Evolutionary conservation across 768 basidiomycete genomes (phyloP).

Genomic region (Dentipellis fragilis): DNA sequence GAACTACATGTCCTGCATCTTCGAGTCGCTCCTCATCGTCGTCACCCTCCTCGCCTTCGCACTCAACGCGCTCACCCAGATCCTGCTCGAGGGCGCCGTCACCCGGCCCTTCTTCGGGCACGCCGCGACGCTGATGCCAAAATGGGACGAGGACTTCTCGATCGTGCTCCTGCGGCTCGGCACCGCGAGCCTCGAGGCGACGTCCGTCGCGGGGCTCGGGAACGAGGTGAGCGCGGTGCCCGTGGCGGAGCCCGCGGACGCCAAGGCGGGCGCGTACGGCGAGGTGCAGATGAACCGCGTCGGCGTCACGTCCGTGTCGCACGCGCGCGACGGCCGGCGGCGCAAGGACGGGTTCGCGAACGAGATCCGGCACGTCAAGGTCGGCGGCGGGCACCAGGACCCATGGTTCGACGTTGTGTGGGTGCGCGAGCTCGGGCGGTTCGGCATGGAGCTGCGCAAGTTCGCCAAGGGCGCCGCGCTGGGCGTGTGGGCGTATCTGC

Average conservation of each 20-base stretch:
- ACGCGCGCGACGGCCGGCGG: slow-evolving; percentile 17
- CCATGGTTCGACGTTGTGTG: slow-evolving; percentile 31
- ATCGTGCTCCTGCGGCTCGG: slow-evolving; percentile 63
- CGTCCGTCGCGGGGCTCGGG: slow-evolving; percentile 58
- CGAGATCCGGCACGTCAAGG: slow-evolving; percentile 38
- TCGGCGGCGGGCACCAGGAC: slow-evolving; percentile 24
- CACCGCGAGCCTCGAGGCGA: slow-evolving; percentile 68
- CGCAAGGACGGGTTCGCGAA: slow-evolving; percentile 34
- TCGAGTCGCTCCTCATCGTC: slow-evolving; percentile 52
- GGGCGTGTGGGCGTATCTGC: slow-evolving; percentile 7
- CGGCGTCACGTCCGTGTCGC: slow-evolving; percentile 32
- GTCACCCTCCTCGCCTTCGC: slow-evolving; percentile 48
- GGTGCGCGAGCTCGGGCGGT: slow-evolving; percentile 26
- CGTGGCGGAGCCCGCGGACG: slow-evolving; percentile 10
- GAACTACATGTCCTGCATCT: slow-evolving; percentile 64
- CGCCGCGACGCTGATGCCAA: slow-evolving; percentile 31
- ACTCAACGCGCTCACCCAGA: slow-evolving; percentile 56
- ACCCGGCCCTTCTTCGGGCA: slow-evolving; percentile 50
- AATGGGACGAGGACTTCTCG: slow-evolving; percentile 65
- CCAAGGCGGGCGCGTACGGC: slow-evolving; percentile 19
- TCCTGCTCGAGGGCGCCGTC: slow-evolving; percentile 51
- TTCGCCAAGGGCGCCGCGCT: slow-evolving; percentile 8
- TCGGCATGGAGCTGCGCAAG: slow-evolving; percentile 3
- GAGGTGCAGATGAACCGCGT: slow-evolving; percentile 30
- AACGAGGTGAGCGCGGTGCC: slow-evolving; percentile 60